A percentile compares a stretch with the other conserved stretches of the same genome.
phyloP scores from a whole-genome alignment of 2,329 filamentous ascomycete species.

The Fusarium ramigenum region DNA sequence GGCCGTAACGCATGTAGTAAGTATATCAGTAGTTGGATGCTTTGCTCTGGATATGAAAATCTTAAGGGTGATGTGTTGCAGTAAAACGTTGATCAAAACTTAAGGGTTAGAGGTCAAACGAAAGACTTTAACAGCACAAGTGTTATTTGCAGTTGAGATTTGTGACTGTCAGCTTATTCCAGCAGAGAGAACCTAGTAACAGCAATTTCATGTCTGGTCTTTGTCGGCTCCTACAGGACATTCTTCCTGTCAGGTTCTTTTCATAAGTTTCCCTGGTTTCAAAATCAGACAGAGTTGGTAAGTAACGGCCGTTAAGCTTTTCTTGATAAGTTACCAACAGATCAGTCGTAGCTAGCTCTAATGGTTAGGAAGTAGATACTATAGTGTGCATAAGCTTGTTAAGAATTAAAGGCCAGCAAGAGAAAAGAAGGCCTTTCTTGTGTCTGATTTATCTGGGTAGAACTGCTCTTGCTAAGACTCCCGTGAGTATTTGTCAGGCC shows the following conservation, averaged over 20 bases:
- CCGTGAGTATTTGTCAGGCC: background rate
- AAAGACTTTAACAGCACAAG: slow-evolving; percentile 69
- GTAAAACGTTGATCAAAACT: slow-evolving; percentile 71
- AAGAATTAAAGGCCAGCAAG: background rate
- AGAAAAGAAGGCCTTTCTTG: background rate
- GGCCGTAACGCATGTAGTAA: slow-evolving; percentile 71
- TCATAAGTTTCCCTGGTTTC: background rate
- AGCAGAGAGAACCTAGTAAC: too few species aligned
- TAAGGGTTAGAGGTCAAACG: slow-evolving; percentile 68
- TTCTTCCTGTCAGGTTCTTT: background rate
- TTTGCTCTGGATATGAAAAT: slow-evolving; percentile 68
- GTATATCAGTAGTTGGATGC: slow-evolving; percentile 67
- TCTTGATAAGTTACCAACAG: background rate
- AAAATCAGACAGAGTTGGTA: background rate
- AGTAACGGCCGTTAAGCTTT: background rate
- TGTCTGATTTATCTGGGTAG: background rate
- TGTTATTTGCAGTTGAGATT: too few species aligned
- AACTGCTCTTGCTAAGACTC: background rate
- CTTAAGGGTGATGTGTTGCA: slow-evolving; percentile 70
- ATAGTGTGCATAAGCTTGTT: background rate
- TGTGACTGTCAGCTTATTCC: too few species aligned
- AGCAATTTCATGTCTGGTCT: slow-evolving; percentile 73
- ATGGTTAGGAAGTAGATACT: background rate
- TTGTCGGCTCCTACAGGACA: slow-evolving; percentile 61
- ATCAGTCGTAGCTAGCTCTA: background rate